These are phyloP conservation scores for Citrus cavaleriei DNA, from an alignment of 345 rosid genomes.

Conservation along the genomic window DNA sequence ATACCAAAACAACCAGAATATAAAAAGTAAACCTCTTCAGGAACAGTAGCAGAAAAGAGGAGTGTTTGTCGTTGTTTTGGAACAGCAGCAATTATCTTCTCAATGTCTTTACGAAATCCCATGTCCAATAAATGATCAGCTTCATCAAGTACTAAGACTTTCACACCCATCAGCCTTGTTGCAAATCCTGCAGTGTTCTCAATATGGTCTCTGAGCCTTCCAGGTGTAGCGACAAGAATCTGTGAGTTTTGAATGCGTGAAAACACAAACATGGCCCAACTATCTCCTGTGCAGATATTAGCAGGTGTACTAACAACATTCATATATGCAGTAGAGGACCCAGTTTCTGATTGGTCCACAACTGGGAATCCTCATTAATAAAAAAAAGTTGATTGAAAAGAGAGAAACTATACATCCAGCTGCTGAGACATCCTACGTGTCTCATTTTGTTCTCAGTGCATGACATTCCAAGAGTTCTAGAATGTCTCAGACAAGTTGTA, in stretches of 20 bases:
- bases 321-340: constrained; percentile 7
- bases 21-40: constrained; percentile 64
- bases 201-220: constrained; percentile 92
- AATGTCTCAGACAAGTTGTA: background rate
- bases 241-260: constrained; percentile 31
- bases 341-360: background rate
- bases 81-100: constrained; percentile 75
- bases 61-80: constrained; percentile 95
- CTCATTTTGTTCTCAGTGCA: constrained; percentile 1
- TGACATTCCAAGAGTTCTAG: background rate
- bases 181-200: constrained; percentile 98
- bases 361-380: background rate
- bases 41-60: constrained; percentile 90
- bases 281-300: background rate
- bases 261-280: constrained; percentile 12
- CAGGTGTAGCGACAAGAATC: constrained; percentile 98
- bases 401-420: background rate
- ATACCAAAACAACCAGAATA: constrained; percentile 9
- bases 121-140: constrained; percentile 94
- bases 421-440: background rate
- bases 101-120: constrained; percentile 96
- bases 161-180: constrained; percentile 84
- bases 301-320: background rate
- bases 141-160: constrained; percentile 93
- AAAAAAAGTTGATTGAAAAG: background rate